These are phyloP conservation scores for Myxozyma mucilagina DNA, from an alignment of 805 yeast species.

Conservation along the genomic window DNA sequence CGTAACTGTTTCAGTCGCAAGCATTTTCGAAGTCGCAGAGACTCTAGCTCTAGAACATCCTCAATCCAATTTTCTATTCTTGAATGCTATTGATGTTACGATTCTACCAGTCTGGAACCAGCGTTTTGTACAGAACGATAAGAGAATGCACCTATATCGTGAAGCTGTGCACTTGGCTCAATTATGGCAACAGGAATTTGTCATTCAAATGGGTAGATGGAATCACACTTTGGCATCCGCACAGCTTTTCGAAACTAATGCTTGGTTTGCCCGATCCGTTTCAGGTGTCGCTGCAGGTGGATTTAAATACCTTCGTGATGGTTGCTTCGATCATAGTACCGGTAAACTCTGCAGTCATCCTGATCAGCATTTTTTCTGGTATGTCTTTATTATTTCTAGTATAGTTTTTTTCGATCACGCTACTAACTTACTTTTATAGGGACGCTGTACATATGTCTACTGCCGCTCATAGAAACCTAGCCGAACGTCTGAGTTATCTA, in stretches of 20 bases:
- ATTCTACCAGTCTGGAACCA: conserved; percentile 22
- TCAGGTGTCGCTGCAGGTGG: conserved; percentile 21
- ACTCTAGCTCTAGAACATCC: conserved; percentile 15
- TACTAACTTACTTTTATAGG: conserved; percentile 1
- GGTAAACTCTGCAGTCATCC: conserved; percentile 14
- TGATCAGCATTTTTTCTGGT: conserved; percentile 22
- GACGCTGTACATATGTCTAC: conserved; percentile 28
- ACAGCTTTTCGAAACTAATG: conserved; percentile 22
- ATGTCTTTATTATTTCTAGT: neutral
- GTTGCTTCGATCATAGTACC: conserved; percentile 20
- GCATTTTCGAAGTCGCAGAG: conserved; percentile 13
- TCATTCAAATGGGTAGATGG: conserved; percentile 19
- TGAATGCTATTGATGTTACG: conserved; percentile 24
- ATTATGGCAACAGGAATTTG: conserved; percentile 16
- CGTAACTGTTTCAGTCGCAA: conserved; percentile 18
- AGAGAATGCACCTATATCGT: conserved; percentile 9
- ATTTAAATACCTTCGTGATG: neutral
- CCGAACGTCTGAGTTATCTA: conserved; percentile 13
- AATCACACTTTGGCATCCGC: conserved; percentile 19
- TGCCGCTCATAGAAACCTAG: conserved; percentile 22
- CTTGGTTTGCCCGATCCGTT: conserved; percentile 24
- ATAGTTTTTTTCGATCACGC: neutral
- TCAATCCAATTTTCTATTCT: conserved; percentile 24
- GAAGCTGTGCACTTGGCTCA: conserved; percentile 22
- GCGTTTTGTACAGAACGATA: conserved; percentile 12